Percentiles rank a stretch among this genome's conserved stretches.
phyloP scores from a whole-genome alignment of 148 eudicot genomes.

The Talinum fruticosum region DNA sequence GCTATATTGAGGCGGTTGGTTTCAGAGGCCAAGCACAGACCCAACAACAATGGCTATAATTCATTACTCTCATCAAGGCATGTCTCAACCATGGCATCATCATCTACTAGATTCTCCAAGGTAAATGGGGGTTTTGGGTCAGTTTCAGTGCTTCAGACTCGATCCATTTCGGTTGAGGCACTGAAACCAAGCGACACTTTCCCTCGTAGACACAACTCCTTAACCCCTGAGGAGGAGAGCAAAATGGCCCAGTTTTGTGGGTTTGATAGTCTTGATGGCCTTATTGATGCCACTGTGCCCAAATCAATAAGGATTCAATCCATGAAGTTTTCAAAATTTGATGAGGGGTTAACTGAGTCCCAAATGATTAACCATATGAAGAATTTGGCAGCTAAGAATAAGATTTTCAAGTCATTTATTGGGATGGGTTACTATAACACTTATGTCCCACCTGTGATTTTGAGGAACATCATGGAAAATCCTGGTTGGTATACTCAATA shows the following conservation, averaged over 20 bases:
- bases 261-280: constrained; percentile 47
- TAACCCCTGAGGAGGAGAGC: constrained; percentile 67
- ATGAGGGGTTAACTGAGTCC: constrained; percentile 77
- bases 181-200: constrained; percentile 82
- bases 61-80: constrained; percentile 48
- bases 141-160: constrained; percentile 29
- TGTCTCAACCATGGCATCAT: constrained; percentile 61
- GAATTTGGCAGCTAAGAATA: constrained; percentile 70
- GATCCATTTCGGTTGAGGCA: constrained; percentile 73
- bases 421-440: constrained; percentile 97
- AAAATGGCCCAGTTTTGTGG: constrained; percentile 80
- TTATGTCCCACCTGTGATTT: constrained; percentile 77
- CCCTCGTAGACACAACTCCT: constrained; percentile 82
- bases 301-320: constrained; percentile 57
- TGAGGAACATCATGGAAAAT: constrained; percentile 90
- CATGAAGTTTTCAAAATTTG: constrained; percentile 66
- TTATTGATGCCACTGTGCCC: constrained; percentile 89
- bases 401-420: constrained; percentile 74
- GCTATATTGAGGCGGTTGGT: constrained; percentile 58
- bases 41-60: constrained; percentile 17
- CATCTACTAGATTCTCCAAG: constrained; percentile 27
- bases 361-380: constrained; percentile 87
- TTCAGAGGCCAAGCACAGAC: constrained; percentile 40
- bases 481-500: constrained; percentile 98
- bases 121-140: constrained; percentile 27